Evolutionary conservation across 2,329 filamentous ascomycete species (phyloP).

Genomic region (Rhynchosporium graminicola): DNA sequence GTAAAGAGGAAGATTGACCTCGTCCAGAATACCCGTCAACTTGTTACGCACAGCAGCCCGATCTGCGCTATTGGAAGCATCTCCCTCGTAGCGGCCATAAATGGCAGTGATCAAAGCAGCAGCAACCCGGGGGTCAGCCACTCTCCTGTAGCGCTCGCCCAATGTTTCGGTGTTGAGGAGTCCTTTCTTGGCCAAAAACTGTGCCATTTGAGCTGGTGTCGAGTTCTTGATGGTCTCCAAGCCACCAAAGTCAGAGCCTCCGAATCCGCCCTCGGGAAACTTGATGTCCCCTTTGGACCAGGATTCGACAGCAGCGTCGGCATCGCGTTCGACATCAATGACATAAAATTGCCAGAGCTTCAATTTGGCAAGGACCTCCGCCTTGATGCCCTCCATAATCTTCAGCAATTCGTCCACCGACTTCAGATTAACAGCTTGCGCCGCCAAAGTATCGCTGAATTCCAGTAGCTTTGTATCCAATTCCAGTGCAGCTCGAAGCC

Average conservation of each 20-base stretch:
- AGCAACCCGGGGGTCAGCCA: slow-evolving; percentile 66
- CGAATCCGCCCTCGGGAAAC: slow-evolving; percentile 55
- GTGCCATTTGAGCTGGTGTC: slow-evolving; percentile 58
- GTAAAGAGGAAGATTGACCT: slow-evolving; percentile 86
- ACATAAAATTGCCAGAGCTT: slow-evolving; percentile 94
- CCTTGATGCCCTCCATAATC: slow-evolving; percentile 84
- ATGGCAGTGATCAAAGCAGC: slow-evolving; percentile 69
- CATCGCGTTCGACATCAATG: slow-evolving; percentile 73
- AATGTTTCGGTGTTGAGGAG: slow-evolving; percentile 72
- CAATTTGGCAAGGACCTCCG: slow-evolving; percentile 73
- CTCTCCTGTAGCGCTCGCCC: slow-evolving; percentile 76
- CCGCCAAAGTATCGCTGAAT: slow-evolving; percentile 61
- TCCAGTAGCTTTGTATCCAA: slow-evolving; percentile 74
- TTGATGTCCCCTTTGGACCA: slow-evolving; percentile 67
- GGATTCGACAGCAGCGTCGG: slow-evolving; percentile 65
- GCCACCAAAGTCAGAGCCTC: slow-evolving; percentile 48
- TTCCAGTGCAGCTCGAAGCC: slow-evolving; percentile 71
- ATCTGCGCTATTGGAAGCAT: slow-evolving; percentile 50
- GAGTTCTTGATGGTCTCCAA: slow-evolving; percentile 55
- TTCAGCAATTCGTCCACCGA: slow-evolving; percentile 70
- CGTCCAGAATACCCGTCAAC: slow-evolving; percentile 69
- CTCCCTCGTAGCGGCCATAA: slow-evolving; percentile 66
- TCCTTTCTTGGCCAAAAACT: slow-evolving; percentile 62
- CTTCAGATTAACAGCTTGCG: slow-evolving; percentile 70
- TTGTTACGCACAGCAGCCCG: slow-evolving; percentile 55